phyloP scores from a whole-genome alignment of 805 yeast genomes.

The Yamadazyma phyllophila region DNA sequence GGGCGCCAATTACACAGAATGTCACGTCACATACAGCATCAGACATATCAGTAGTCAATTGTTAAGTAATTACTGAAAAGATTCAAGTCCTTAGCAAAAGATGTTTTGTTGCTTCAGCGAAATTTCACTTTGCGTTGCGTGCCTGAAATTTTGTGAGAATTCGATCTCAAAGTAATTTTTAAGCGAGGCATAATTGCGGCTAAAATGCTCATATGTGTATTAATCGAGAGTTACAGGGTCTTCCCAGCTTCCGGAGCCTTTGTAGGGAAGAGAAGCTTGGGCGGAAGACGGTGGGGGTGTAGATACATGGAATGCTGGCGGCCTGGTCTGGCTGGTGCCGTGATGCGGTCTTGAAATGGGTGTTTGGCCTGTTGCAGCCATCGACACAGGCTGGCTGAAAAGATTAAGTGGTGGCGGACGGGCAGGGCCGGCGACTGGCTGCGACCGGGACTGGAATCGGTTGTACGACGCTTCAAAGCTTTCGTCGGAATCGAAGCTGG shows the following conservation, averaged over 20 bases:
- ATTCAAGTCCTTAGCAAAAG: not conserved
- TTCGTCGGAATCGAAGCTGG: conserved; percentile 1
- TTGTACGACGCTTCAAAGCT: not conserved
- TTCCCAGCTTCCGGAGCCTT: conserved; percentile 37
- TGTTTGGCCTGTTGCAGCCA: too few relatives aligned
- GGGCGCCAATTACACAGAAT: not conserved
- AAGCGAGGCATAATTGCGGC: not conserved
- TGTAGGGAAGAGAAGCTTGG: not conserved
- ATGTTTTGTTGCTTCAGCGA: conserved; percentile 9
- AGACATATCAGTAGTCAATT: conserved; percentile 8
- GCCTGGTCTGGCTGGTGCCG: too few relatives aligned
- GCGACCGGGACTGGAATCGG: not conserved
- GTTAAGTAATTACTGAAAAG: not conserved
- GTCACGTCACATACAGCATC: conserved; percentile 11
- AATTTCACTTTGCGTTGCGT: conserved; percentile 12
- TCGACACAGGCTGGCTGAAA: not conserved
- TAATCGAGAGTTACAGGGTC: conserved; percentile 40
- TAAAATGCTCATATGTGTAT: conserved; percentile 1
- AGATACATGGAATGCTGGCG: too few relatives aligned
- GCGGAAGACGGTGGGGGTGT: too few relatives aligned
- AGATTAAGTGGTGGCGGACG: not conserved
- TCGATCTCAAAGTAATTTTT: not conserved
- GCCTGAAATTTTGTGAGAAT: conserved; percentile 2
- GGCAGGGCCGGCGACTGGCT: not conserved
- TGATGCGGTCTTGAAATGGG: too few relatives aligned